Evolutionary conservation across 1,284 basidiomycete genomes (phyloP), one percentile per base, ranked within the genome.

Genomic region (Sphaerobolus stellatus): DNA sequence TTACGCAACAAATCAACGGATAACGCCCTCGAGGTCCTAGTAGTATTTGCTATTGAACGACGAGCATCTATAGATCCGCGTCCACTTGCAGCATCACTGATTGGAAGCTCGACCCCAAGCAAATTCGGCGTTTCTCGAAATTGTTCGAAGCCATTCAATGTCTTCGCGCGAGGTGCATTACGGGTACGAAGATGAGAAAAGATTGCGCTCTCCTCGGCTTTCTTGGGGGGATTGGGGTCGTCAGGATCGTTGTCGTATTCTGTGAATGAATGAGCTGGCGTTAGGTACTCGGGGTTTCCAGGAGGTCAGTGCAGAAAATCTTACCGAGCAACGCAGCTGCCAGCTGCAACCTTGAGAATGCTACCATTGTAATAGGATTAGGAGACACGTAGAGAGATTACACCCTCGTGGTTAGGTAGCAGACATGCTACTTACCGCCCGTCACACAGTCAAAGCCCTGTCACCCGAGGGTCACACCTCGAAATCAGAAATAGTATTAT

Each of bases 201-300:
- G 57, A 92, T 88, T 47, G 90, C 89, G 61, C 88, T 91, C 57
- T 92, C 88, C 43, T 91, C 80, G 2, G 89, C 89, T 54, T 81
- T 86, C 54, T 79, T 80, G 9, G 82, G 81, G 27, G 71, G 75
- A 48, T 80, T 70, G 3, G 85, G 85, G 66, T 89, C 75, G 28
- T 79, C 73, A 41, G 77, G 73, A 66, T 92, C 89, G 60, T 92
- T 92, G 75, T 92, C 89, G 64, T 92, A 92, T 68, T 92, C 89
- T 91, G 59, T 16, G 8, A 33, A 30, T 27, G 41, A 14, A 20
- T 20, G n/a, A 44, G 43, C 51, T 27, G 36, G 20, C 27, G 33
- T 54, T 16, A 57, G n/a, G 8, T 7, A 25, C 22, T 18, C 25
- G 14, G n/a, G 52, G n/a, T 18, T 13, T 13, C 18, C 29, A 46